Base-by-base conservation (phyloP, 2,329 filamentous ascomycete genomes). In the Paecilomyces variotii region DNA sequence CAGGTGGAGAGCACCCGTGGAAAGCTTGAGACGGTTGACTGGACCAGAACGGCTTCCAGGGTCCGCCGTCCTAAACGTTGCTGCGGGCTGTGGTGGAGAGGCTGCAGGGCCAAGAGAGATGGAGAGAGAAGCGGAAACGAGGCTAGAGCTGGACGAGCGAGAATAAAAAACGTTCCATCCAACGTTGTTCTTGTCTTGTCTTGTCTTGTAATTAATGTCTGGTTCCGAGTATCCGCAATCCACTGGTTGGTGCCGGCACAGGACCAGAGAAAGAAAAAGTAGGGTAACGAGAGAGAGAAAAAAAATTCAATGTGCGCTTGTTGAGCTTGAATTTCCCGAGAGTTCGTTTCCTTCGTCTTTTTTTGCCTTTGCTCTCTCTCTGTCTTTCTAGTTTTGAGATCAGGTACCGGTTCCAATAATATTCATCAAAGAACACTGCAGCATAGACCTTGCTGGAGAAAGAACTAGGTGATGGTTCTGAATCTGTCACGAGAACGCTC, bases 201-300 rank as follows among this genome's bases (percentile, higher is more conserved):
- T 19, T 19, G 19, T 19, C 19, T 19, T 19, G 19, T 19, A 19
- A 19, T 19, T 52, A 60, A 60, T 60, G 58, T 57, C 57, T 59
- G 63, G 63, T 64, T 64, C 63, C 63, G 61, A 63, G 61, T 62
- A 60, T 62, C 50, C 61, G 57, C 54, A 51, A 55, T 60, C 61
- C 26, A 51, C 28, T 56, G 24, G 24, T 52, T 52, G 26, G 50
- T 25, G 11, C 25, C 39, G 49, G 35, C 54, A 57, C 35, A 53
- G 55, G 54, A 50, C 24, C 51, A 57, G 53, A 28, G 19, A 19
- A 56, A 12, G 54, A 25, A 35, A n/a, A 28, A 19, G 7, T 25
- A 19, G n/a, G 53, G 30, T 32, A 32, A 32, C n/a, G 27, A 34
- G 30, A 45, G 56, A 55, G 34, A 56, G 35, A 54, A 35, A 55